Evolutionary conservation across 129 eudicot genomes (phyloP), one percentile per base, ranked within the genome.

Genomic region (Flaveria sonorensis): DNA sequence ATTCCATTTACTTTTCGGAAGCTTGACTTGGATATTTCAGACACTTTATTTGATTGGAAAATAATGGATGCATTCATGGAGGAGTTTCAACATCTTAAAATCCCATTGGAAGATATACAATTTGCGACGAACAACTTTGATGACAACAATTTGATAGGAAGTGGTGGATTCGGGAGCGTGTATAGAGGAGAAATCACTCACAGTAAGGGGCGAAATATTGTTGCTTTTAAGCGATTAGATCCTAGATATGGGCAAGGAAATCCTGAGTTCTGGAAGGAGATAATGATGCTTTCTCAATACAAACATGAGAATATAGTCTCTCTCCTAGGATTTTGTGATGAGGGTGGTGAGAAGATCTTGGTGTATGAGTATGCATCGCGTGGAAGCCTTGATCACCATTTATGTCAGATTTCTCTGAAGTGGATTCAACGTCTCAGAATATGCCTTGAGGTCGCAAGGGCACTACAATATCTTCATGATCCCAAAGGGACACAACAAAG

Each of bases 351-450:
- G 47, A 67, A 39, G 71, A 67, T 67, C 51, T 10, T 67, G 3
- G 46, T 67, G 15, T 67, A 67, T 26, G 71, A 67, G 52, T 19
- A 67, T 18, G 52, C 71, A 67, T 67, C 71, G 18, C 20, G 15
- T 67, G 71, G 71, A 67, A 67, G 71, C 71, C 71, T 67, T 8
- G 71, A 40, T 67, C 52, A 9, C 7, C 52, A 40, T 4, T 67
- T 67, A 67, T 18, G 30, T 67, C 10, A 28, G 2, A 10, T 10
- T 9, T 4, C 11, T 67, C 30, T 67, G 2, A 67, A 10, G n/a
- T 67, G 71, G 71, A 40, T 11, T 9, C 71, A 67, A 40, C 52
- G 71, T 40, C 71, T 67, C 30, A 67, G 19, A 15, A 67, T 40
- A 40, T 67, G 71, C 71, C 14, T 67, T 67, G 52, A 1, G 5